Percentiles rank a stretch among this genome's conserved stretches.
Conservation (phyloP, 768 basidiomycete genomes). For the Trametes gibbosa region DNA sequence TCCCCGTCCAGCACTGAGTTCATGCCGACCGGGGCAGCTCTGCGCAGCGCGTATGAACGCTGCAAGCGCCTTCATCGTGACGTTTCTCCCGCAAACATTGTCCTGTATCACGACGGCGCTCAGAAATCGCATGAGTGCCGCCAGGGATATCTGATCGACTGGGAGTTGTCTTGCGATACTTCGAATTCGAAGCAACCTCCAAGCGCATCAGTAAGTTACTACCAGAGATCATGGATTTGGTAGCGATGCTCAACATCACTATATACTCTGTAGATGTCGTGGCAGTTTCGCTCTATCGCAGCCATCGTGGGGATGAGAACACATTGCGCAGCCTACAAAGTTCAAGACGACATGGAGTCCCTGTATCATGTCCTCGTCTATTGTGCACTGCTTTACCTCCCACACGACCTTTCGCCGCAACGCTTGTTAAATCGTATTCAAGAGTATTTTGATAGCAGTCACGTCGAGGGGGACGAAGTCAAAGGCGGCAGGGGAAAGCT, state of each 20-base stretch:
- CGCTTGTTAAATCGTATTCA: too few species aligned
- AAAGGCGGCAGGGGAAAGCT: too few species aligned
- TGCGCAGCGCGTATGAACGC: not conserved
- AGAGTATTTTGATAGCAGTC: too few species aligned
- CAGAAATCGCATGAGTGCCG: not conserved
- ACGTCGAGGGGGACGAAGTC: too few species aligned
- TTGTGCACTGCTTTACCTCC: not conserved
- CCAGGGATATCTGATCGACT: slow-evolving; percentile 7
- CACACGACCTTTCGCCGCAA: too few species aligned
- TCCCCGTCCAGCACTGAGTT: too few species aligned
- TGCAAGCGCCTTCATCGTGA: not conserved
- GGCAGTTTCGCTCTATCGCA: not conserved
- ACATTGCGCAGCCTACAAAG: not conserved
- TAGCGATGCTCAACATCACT: too few species aligned
- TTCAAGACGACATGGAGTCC: slow-evolving; percentile 12
- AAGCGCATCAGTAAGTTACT: too few species aligned
- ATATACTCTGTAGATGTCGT: too few species aligned
- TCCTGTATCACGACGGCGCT: not conserved
- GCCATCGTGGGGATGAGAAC: too few species aligned
- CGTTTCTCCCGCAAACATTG: slow-evolving; percentile 7
- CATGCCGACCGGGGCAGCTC: not conserved
- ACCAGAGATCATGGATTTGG: too few species aligned
- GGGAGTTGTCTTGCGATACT: not conserved
- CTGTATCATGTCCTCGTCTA: slow-evolving; percentile 11
- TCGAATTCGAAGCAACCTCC: too few species aligned